Conservation (phyloP, 192 early-diverging fungal species). For the Geosiphon pyriformis region DNA sequence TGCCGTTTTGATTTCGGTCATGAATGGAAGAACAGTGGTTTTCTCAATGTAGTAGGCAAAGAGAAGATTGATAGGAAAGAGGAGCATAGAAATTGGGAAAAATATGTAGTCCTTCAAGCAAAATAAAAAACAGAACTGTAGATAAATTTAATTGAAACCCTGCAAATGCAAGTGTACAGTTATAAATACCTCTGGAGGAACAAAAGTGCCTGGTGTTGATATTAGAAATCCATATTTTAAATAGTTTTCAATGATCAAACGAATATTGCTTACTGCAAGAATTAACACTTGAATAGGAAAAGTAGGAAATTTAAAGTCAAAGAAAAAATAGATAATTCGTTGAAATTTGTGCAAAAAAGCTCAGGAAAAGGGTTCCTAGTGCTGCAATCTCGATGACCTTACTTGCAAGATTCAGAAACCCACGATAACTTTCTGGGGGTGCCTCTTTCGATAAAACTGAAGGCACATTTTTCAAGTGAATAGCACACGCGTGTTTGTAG, state of each 20-base stretch:
- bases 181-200: not conserved
- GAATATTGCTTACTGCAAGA: slow-evolving; percentile 74
- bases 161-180: not conserved
- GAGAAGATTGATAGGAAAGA: slow-evolving; percentile 50
- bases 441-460: slow-evolving; percentile 81
- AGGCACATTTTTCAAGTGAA: slow-evolving; percentile 57
- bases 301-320: not conserved
- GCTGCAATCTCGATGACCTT: slow-evolving; percentile 18
- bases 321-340: not conserved
- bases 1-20: slow-evolving; percentile 49
- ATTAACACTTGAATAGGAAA: slow-evolving; percentile 53
- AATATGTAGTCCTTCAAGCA: slow-evolving; percentile 51
- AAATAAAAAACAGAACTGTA: slow-evolving; percentile 6
- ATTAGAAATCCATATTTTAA: slow-evolving; percentile 83
- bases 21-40: slow-evolving; percentile 47
- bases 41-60: slow-evolving; percentile 59
- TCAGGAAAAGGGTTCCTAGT: no score
- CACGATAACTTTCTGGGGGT: slow-evolving; percentile 79
- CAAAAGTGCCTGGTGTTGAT: slow-evolving; percentile 54
- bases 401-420: slow-evolving; percentile 73
- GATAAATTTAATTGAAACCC: not conserved
- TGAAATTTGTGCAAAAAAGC: no score
- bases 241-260: slow-evolving; percentile 84
- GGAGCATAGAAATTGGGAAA: slow-evolving; percentile 42
- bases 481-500: slow-evolving; percentile 45